Conservation (phyloP, 768 basidiomycete genomes). For the Serendipita sp. region DNA sequence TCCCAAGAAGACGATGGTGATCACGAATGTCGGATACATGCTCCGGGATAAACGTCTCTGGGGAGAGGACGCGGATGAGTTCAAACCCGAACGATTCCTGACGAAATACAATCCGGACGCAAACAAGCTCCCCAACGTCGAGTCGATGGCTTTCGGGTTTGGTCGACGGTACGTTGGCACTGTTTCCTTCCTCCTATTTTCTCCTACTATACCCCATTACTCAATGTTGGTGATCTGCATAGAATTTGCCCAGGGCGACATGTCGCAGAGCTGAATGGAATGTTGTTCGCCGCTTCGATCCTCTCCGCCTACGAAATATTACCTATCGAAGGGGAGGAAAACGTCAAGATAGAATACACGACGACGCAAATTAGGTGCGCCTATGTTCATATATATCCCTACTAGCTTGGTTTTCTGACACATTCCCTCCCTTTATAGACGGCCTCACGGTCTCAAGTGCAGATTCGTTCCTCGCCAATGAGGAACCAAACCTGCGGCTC, state of each 20-base stretch:
- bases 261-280: neutral
- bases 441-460: too few species aligned
- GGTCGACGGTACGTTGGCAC: neutral
- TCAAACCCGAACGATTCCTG: slow-evolving; percentile 1
- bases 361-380: too few species aligned
- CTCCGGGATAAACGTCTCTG: neutral
- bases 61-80: neutral
- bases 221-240: neutral
- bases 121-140: neutral
- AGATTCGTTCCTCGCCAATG: too few species aligned
- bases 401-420: too few species aligned
- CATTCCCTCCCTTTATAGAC: too few species aligned
- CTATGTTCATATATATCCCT: too few species aligned
- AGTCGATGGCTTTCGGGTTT: neutral
- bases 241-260: neutral
- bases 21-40: slow-evolving; percentile 16
- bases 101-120: neutral
- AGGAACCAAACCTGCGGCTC: too few species aligned
- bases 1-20: slow-evolving; percentile 19
- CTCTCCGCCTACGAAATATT: neutral
- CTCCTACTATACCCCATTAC: too few species aligned
- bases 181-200: too few species aligned
- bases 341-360: too few species aligned
- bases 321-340: neutral
- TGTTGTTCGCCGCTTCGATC: neutral